phyloP scores from a whole-genome alignment of 2,329 filamentous ascomycete species.

The Xylaria digitata region DNA sequence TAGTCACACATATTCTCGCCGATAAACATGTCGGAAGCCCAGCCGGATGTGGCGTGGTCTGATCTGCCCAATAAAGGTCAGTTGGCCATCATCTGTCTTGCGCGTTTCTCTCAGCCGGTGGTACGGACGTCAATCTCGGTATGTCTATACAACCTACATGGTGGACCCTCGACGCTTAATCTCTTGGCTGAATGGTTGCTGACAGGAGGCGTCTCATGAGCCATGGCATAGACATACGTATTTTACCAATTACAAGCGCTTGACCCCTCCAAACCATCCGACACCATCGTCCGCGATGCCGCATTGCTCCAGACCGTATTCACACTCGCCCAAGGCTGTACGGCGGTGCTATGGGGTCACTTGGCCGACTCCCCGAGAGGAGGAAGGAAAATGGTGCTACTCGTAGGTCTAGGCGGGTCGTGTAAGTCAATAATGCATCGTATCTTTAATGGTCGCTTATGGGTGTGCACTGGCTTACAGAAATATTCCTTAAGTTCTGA shows the following conservation, averaged over 20 bases:
- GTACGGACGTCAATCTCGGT: conserved; percentile 33
- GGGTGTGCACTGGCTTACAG: conserved; percentile 7
- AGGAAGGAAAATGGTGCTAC: conserved; percentile 31
- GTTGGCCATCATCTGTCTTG: conserved; percentile 24
- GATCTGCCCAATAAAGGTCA: conserved; percentile 32
- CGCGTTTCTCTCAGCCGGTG: conserved; percentile 31
- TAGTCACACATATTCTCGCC: background rate
- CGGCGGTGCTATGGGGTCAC: conserved; percentile 31
- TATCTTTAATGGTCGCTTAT: background rate
- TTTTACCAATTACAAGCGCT: conserved; percentile 32
- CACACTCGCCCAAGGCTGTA: conserved; percentile 33
- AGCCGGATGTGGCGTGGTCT: conserved; percentile 27
- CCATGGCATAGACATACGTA: conserved; percentile 28
- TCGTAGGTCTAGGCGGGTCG: conserved; percentile 28
- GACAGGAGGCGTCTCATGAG: conserved; percentile 7
- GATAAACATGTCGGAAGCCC: conserved; percentile 17
- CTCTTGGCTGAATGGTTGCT: background rate
- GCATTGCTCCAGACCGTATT: conserved; percentile 33
- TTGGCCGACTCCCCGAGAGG: conserved; percentile 30
- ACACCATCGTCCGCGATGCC: conserved; percentile 31
- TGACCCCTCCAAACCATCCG: conserved; percentile 29
- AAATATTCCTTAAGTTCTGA: conserved; percentile 21
- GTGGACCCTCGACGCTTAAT: background rate
- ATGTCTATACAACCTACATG: conserved; percentile 11
- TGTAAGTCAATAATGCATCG: conserved; percentile 21